A percentile compares a stretch with the other conserved stretches of the same genome.
Evolutionary conservation across 148 eudicot genomes (phyloP).

Genomic region (Agrostemma githago): DNA sequence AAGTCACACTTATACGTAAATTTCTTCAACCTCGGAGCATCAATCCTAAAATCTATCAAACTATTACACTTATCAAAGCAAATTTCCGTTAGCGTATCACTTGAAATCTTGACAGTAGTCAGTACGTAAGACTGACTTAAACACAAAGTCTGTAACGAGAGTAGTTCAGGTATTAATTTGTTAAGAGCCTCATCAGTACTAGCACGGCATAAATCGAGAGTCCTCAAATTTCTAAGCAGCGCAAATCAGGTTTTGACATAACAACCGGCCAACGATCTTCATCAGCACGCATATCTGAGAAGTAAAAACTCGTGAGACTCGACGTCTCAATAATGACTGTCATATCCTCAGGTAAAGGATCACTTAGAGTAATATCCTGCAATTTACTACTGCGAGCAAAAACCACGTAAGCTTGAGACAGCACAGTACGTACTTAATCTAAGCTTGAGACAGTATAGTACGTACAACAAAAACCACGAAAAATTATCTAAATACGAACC

Average conservation of each 20-base stretch:
- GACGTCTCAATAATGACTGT: neutral
- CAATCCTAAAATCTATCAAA: neutral
- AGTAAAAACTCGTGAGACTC: neutral
- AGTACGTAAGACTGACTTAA: no score
- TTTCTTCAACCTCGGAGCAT: neutral
- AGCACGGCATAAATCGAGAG: neutral
- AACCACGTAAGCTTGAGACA: no score
- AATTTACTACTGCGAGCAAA: neutral
- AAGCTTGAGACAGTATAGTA: no score
- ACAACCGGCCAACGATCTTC: neutral
- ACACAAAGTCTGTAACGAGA: no score
- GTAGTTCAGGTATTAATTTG: neutral
- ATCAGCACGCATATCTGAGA: neutral
- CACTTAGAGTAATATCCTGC: neutral
- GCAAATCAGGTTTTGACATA: neutral
- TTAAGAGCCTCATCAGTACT: neutral
- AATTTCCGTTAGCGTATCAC: no score
- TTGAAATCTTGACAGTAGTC: no score
- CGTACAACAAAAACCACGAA: constrained; percentile 1
- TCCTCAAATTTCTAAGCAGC: constrained; percentile 4
- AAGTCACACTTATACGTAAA: neutral
- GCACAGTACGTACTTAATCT: no score
- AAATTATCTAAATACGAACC: no score
- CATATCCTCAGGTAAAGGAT: neutral
- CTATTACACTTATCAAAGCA: no score